A percentile compares a stretch with the other conserved stretches of the same genome.
phyloP scores from a whole-genome alignment of 2,329 filamentous ascomycete species.

The Endoconidiophora polonica region DNA sequence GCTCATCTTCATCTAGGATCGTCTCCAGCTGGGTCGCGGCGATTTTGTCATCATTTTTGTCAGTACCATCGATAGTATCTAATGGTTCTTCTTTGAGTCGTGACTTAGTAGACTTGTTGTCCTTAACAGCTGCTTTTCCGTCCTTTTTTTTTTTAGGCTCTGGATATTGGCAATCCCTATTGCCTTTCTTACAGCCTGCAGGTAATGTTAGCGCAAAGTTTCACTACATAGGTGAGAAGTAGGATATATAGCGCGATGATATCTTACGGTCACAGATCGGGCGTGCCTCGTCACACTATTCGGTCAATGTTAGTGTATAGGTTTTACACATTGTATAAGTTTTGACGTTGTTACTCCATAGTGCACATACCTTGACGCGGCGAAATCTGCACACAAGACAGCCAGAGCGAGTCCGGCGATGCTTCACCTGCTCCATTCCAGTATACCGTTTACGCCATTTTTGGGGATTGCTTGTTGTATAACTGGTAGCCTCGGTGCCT shows the following conservation, averaged over 20 bases:
- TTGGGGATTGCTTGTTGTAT: constrained; percentile 20
- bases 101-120: background rate
- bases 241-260: background rate
- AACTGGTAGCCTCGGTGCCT: background rate
- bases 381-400: constrained; percentile 83
- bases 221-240: background rate
- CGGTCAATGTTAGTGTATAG: constrained; percentile 16
- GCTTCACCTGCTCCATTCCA: constrained; percentile 62
- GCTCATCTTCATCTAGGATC: constrained; percentile 40
- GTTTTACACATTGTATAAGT: background rate
- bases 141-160: constrained; percentile 37
- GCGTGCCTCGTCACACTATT: constrained; percentile 73
- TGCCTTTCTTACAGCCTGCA: constrained; percentile 76
- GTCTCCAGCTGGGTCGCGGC: constrained; percentile 28
- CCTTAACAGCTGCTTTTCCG: background rate
- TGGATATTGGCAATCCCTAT: constrained; percentile 79
- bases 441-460: constrained; percentile 27
- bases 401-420: constrained; percentile 80
- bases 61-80: background rate
- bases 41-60: background rate
- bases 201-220: background rate
- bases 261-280: constrained; percentile 65
- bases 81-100: background rate
- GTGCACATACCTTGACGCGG: constrained; percentile 62
- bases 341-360: background rate